Base-by-base conservation (phyloP, 116 monocot species). In the Cymodocea nodosa region DNA sequence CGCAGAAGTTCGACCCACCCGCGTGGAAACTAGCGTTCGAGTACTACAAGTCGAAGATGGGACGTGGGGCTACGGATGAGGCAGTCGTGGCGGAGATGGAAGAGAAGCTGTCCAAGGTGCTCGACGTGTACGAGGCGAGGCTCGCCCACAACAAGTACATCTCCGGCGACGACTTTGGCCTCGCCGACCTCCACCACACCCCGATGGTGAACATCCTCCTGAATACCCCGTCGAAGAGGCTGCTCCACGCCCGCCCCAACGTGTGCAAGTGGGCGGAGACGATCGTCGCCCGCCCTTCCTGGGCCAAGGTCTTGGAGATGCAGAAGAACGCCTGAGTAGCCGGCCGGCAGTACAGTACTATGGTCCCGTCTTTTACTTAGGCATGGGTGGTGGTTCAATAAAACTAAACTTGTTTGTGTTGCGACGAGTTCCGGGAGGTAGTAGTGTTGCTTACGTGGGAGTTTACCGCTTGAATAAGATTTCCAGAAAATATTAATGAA, bases 61-160 rank as follows among this genome's bases (percentile, higher is more conserved):
- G 77, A 14, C 23, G 49, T 48, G 67, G 55, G 18, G 19, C 60
- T 14, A 3, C 73, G 0, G 71, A 74, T 56, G 58, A 77, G 62
- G 35, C 15, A 3, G 35, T 50, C 39, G 65, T 80, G 4, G 70
- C 57, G 0, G 59, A 70, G 60, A 50, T 14, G 9, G 61, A 71
- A n/a, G 74, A 56, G 59, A 63, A 74, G 56, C 30, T 77, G 4
- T 40, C 16, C 23, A 71, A 74, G 65, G 80, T 84, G 36, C 70
- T 84, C 4, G 80, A 80, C 35, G 71, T 84, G 56, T 84, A 84
- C 35, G 80, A 84, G 52, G 70, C 70, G 0, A 55, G 76, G 13
- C 70, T 80, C 3, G 15, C 49, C 48, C 44, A 71, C 56, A 52
- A 15, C 68, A 73, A 68, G 64, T 84, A 77, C 70, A 13, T 84